phyloP scores from a whole-genome alignment of 306 rosid species.

The Dryas alaskensis region DNA sequence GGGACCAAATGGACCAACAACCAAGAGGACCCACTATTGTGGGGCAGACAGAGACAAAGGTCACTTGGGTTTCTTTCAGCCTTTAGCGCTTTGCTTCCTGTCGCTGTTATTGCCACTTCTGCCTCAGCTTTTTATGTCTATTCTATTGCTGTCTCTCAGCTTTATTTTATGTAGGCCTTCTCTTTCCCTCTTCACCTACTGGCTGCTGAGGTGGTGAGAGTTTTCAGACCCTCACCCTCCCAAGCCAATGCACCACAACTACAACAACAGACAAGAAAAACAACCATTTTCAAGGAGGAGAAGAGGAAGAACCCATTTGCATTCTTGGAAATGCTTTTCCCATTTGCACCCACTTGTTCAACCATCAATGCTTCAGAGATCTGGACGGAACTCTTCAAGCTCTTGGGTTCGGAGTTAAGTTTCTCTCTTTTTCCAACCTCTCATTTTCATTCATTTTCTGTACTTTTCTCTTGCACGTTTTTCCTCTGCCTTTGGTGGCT shows the following conservation, averaged over 20 bases:
- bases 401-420: slow-evolving; percentile 5
- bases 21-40: slow-evolving; percentile 1
- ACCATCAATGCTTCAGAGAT: slow-evolving; percentile 35
- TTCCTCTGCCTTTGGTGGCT: slow-evolving; percentile 18
- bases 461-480: slow-evolving; percentile 26
- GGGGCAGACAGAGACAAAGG: slow-evolving; percentile 19
- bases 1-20: not conserved
- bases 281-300: slow-evolving; percentile 7
- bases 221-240: not conserved
- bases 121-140: not conserved
- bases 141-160: not conserved
- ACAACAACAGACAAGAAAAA: not conserved
- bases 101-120: slow-evolving; percentile 22
- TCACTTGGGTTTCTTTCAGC: slow-evolving; percentile 21
- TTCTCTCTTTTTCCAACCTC: slow-evolving; percentile 17
- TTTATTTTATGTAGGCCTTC: not conserved
- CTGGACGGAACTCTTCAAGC: slow-evolving; percentile 17
- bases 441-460: slow-evolving; percentile 19
- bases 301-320: slow-evolving; percentile 12
- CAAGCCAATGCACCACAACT: slow-evolving; percentile 13
- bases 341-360: slow-evolving; percentile 5
- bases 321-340: slow-evolving; percentile 28
- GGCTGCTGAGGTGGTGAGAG: not conserved
- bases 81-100: slow-evolving; percentile 21
- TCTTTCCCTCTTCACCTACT: slow-evolving; percentile 1